Base-by-base conservation (phyloP, 208 protist species). In the Acanthamoeba quina region DNA sequence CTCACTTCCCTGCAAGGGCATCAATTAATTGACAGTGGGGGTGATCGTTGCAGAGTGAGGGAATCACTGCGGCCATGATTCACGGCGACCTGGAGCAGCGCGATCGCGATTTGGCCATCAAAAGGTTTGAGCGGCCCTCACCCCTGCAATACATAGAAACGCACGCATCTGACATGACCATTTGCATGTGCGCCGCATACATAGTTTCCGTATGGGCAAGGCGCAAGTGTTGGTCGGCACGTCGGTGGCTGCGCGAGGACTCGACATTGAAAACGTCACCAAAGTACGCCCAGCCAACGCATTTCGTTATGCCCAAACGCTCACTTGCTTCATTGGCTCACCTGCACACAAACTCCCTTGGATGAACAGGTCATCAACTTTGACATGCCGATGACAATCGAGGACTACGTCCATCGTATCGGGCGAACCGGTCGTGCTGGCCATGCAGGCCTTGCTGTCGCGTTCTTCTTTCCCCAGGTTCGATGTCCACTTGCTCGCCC, bases 321-420 rank as follows among this genome's bases (percentile, higher is more conserved):
- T 26, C 60, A 21, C 60, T 26, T 66, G 58, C 58, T 62, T 7
- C 56, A 26, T 62, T 26, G 13, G 7, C 66, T 31, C n/a, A 15
- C 41, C 13, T 78, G 70, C 60, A 26, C 60, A 9, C 6, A 5
- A 10, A 21, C 26, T 7, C 60, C 1, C 24, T 62, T 17, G 13
- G 56, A 13, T 66, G 60, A 13, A 37, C 66, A 96, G 37, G 98
- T 98, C 26, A 94, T 98, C 74, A 98, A 99, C 80, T 99, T 98
- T 91, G 96, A 98, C 85, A 95, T 98, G 72, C 98, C 98, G 17
- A 95, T 93, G 26, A 94, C 94, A 11, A 95, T 97, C 13, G 98
- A 99, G 62, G 98, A 99, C 95, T 99, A 99, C 96, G 97, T 99
- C 95, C 99, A 99, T 96, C 97, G 99, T 97, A 99, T 99, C 97